These are phyloP conservation scores for Bipolaris gigantea DNA, from an alignment of 2,329 filamentous ascomycete species.

Conservation along the genomic window DNA sequence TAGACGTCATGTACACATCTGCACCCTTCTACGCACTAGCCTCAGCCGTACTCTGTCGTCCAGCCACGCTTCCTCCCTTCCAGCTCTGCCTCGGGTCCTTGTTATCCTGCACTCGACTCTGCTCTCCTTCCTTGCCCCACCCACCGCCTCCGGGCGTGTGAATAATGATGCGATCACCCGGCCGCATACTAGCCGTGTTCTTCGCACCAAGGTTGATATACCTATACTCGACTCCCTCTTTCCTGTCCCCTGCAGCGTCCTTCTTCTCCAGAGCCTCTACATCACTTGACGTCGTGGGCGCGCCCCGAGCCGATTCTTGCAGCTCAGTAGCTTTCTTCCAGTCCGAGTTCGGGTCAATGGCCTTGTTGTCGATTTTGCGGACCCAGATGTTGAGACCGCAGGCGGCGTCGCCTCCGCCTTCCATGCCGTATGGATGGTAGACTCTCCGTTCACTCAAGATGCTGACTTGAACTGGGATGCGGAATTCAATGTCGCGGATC, in stretches of 20 bases:
- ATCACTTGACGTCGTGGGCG: constrained; percentile 56
- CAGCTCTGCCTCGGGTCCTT: constrained; percentile 63
- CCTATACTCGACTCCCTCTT: constrained; percentile 58
- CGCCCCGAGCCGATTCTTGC: constrained; percentile 16
- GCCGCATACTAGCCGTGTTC: constrained; percentile 75
- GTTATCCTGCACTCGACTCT: constrained; percentile 53
- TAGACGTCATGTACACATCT: neutral
- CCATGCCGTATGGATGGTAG: constrained; percentile 77
- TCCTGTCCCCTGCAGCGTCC: constrained; percentile 27
- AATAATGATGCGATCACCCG: constrained; percentile 77
- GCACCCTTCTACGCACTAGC: constrained; percentile 34
- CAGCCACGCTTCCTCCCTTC: constrained; percentile 62
- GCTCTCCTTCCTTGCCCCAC: constrained; percentile 66
- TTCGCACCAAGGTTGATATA: constrained; percentile 76
- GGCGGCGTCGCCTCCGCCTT: constrained; percentile 76
- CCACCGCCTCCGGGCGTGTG: constrained; percentile 78
- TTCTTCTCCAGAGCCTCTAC: constrained; percentile 28
- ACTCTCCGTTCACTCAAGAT: constrained; percentile 79
- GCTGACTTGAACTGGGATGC: constrained; percentile 74
- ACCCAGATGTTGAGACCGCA: constrained; percentile 90
- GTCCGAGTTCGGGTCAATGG: constrained; percentile 31
- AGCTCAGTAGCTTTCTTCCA: constrained; percentile 24
- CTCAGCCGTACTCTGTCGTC: constrained; percentile 57
- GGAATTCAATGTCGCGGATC: constrained; percentile 78
- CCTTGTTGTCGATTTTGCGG: constrained; percentile 58